Evolutionary conservation across 108 stramenopile species (phyloP).

Genomic region (Licmophora abbreviata): DNA sequence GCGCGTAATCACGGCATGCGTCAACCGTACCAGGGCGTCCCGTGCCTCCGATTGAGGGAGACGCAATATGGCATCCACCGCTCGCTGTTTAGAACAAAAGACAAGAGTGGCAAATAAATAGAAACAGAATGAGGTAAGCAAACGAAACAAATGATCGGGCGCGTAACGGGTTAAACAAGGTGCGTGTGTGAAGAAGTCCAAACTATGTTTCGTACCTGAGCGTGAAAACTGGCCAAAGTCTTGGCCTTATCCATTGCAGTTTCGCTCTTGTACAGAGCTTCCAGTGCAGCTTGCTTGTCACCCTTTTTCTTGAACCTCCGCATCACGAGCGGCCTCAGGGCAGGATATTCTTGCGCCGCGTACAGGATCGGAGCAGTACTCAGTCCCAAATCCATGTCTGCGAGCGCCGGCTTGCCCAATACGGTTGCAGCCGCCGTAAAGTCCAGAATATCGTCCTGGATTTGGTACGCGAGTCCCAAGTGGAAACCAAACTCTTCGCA

Average conservation of each 20-base stretch:
- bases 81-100: slow-evolving; percentile 30
- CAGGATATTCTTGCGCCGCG: slow-evolving; percentile 79
- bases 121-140: slow-evolving; percentile 2
- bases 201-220: slow-evolving; percentile 48
- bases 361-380: slow-evolving; percentile 96
- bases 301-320: slow-evolving; percentile 91
- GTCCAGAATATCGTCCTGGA: slow-evolving; percentile 95
- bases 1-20: slow-evolving; percentile 85
- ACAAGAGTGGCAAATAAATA: slow-evolving; percentile 2
- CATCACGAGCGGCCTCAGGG: slow-evolving; percentile 79
- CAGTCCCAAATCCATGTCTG: slow-evolving; percentile 85
- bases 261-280: slow-evolving; percentile 68
- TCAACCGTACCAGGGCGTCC: slow-evolving; percentile 80
- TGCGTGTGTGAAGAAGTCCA: not conserved
- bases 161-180: not conserved
- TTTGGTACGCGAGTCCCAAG: slow-evolving; percentile 94
- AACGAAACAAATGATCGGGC: not conserved
- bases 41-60: slow-evolving; percentile 84
- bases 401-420: slow-evolving; percentile 75
- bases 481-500: slow-evolving; percentile 98
- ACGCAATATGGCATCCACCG: slow-evolving; percentile 79
- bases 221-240: slow-evolving; percentile 83
- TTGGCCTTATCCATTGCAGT: slow-evolving; percentile 86
- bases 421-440: slow-evolving; percentile 86
- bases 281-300: slow-evolving; percentile 82